These are phyloP conservation scores for Talaromyces islandicus DNA, from an alignment of 2,329 filamentous ascomycete genomes.

Conservation along the genomic window DNA sequence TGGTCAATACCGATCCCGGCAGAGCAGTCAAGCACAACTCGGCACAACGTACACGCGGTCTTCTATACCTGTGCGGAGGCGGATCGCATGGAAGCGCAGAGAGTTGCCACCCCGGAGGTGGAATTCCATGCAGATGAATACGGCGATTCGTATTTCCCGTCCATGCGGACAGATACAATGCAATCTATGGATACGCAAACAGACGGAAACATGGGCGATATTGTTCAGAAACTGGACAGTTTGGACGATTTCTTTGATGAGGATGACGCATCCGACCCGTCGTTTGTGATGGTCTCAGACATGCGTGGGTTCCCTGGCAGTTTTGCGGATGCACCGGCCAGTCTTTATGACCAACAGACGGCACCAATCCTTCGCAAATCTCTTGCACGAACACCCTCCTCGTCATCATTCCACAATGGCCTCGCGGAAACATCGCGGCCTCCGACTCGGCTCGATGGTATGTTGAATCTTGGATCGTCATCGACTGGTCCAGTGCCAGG, in stretches of 20 bases:
- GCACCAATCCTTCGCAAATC: slow-evolving; percentile 85
- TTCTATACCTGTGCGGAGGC: slow-evolving; percentile 86
- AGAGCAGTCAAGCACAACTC: slow-evolving; percentile 77
- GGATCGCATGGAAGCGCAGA: slow-evolving; percentile 53
- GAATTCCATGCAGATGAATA: slow-evolving; percentile 89
- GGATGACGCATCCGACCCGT: slow-evolving; percentile 54
- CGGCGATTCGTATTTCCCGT: slow-evolving; percentile 68
- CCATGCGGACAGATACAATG: slow-evolving; percentile 82
- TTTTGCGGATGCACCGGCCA: slow-evolving; percentile 66
- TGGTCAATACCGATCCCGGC: slow-evolving; percentile 96
- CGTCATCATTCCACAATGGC: slow-evolving; percentile 77
- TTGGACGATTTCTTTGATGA: slow-evolving; percentile 80
- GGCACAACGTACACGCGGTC: slow-evolving; percentile 88
- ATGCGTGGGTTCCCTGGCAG: slow-evolving; percentile 52
- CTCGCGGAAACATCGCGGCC: slow-evolving; percentile 67
- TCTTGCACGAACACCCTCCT: slow-evolving; percentile 62
- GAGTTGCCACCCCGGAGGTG: slow-evolving; percentile 70
- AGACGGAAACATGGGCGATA: slow-evolving; percentile 68
- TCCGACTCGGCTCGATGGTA: slow-evolving; percentile 46
- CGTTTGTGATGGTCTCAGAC: slow-evolving; percentile 33
- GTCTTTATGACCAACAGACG: slow-evolving; percentile 89
- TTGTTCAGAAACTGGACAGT: slow-evolving; percentile 73
- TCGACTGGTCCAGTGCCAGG: slow-evolving; percentile 22
- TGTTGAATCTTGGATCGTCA: slow-evolving; percentile 30
- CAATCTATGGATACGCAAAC: slow-evolving; percentile 67